Evolutionary conservation across 345 rosid genomes (phyloP).

Genomic region (Draba incana): DNA sequence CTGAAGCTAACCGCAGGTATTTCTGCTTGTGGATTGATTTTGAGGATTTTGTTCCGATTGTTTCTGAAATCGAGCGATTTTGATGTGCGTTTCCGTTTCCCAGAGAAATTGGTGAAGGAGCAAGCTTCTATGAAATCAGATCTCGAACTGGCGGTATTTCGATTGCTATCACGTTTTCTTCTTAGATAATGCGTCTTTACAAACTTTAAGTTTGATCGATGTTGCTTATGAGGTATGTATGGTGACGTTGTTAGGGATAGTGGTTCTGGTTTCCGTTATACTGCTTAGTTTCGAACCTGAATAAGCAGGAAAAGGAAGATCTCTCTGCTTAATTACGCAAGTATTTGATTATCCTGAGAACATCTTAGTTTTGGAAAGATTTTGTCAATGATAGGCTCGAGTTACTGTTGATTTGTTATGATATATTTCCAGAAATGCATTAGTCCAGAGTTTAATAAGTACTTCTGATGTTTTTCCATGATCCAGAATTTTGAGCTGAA

Average conservation of each 20-base stretch:
- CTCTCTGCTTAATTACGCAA: no score
- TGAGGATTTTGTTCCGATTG: neutral
- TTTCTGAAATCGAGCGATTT: conserved; percentile 6
- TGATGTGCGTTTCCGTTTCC: conserved; percentile 35
- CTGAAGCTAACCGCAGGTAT: conserved; percentile 89
- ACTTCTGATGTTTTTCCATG: no score
- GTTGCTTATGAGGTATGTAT: conserved; percentile 29
- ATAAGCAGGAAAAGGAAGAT: neutral
- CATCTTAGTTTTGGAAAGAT: conserved; percentile 6
- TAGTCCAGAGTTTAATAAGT: no score
- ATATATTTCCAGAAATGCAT: neutral
- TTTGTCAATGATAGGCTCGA: no score
- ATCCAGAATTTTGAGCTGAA: no score
- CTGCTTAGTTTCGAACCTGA: neutral
- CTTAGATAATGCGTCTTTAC: conserved; percentile 22
- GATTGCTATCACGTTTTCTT: conserved; percentile 21
- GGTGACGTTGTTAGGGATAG: conserved; percentile 18
- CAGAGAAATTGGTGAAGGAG: conserved; percentile 92
- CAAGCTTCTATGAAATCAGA: conserved; percentile 84
- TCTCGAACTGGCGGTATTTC: conserved; percentile 83
- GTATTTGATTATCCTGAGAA: no score
- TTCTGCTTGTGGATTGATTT: neutral
- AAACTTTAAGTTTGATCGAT: conserved; percentile 26
- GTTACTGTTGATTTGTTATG: conserved; percentile 1
- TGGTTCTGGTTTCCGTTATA: neutral